A percentile compares a stretch with the other conserved stretches of the same genome.
These are phyloP conservation scores for Cystoderma amianthinum DNA, from an alignment of 768 basidiomycete species.

Conservation along the genomic window DNA sequence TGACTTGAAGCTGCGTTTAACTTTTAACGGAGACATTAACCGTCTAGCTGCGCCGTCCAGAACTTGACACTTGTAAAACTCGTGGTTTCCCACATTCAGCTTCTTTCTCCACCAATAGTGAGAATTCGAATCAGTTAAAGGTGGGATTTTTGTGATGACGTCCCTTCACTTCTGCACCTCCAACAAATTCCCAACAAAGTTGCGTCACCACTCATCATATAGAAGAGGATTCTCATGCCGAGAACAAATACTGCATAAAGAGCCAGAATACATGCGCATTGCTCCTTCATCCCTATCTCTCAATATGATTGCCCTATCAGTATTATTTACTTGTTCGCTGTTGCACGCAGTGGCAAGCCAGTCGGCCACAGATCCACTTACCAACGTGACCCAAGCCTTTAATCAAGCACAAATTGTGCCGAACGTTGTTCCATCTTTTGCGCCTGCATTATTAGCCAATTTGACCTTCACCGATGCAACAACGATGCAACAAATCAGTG, in stretches of 20 bases:
- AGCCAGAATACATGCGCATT: too few species aligned
- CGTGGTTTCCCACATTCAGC: too few species aligned
- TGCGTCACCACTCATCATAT: background rate
- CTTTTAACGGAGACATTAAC: too few species aligned
- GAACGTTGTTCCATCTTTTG: conserved; percentile 29
- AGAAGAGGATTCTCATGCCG: background rate
- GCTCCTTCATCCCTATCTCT: too few species aligned
- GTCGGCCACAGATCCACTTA: conserved; percentile 5
- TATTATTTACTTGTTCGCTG: background rate
- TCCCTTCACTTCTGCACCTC: background rate
- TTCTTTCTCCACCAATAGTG: too few species aligned
- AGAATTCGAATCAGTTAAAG: too few species aligned
- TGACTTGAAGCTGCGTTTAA: too few species aligned
- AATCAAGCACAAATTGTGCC: conserved; percentile 30
- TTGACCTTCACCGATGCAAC: conserved; percentile 28
- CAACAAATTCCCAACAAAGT: background rate
- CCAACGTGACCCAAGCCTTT: conserved; percentile 13
- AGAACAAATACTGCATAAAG: too few species aligned
- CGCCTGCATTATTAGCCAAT: conserved; percentile 25
- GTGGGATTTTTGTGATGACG: too few species aligned
- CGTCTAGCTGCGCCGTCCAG: too few species aligned
- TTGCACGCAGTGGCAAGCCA: conserved; percentile 8
- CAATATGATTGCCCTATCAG: too few species aligned
- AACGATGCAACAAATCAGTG: conserved; percentile 18
- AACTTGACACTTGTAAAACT: too few species aligned